These are phyloP conservation scores for Cladosporium sp. DNA, from an alignment of 2,329 filamentous ascomycete species.

Conservation along the genomic window DNA sequence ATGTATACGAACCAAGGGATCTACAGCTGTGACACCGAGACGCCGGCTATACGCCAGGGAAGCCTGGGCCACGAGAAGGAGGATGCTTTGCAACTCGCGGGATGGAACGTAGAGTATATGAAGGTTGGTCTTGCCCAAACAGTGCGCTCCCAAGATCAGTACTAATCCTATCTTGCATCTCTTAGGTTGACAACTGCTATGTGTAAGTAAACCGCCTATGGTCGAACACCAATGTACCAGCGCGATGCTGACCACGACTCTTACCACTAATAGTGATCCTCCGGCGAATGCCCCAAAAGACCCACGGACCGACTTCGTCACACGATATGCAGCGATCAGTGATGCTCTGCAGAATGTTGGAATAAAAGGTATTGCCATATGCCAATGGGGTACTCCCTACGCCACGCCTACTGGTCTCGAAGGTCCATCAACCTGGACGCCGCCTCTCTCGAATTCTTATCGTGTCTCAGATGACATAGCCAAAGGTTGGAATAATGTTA, in stretches of 20 bases:
- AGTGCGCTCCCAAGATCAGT: not conserved
- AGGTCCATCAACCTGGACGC: conserved; percentile 30
- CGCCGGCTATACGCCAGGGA: conserved; percentile 28
- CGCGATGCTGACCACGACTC: not conserved
- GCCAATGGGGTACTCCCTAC: conserved; percentile 29
- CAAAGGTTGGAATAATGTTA: conserved; percentile 26
- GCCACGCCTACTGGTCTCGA: conserved; percentile 20
- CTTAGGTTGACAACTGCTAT: conserved; percentile 30
- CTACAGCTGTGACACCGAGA: conserved; percentile 30
- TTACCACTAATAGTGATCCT: conserved; percentile 3
- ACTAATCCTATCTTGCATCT: not conserved
- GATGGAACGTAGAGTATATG: conserved; percentile 57
- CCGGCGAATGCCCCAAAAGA: conserved; percentile 26
- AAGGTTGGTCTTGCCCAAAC: conserved; percentile 31
- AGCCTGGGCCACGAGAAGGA: conserved; percentile 52
- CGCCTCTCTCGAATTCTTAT: conserved; percentile 27
- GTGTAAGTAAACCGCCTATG: conserved; percentile 5
- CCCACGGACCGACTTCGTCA: conserved; percentile 26
- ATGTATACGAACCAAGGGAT: conserved; percentile 40
- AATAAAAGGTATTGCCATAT: conserved; percentile 28
- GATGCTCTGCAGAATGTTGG: conserved; percentile 25
- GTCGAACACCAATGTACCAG: no score
- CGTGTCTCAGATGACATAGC: conserved; percentile 30
- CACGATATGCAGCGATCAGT: conserved; percentile 23
- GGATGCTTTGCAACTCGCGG: conserved; percentile 56